Evolutionary conservation across 2,329 filamentous ascomycete genomes (phyloP).

Genomic region (Ophiostoma sp.): DNA sequence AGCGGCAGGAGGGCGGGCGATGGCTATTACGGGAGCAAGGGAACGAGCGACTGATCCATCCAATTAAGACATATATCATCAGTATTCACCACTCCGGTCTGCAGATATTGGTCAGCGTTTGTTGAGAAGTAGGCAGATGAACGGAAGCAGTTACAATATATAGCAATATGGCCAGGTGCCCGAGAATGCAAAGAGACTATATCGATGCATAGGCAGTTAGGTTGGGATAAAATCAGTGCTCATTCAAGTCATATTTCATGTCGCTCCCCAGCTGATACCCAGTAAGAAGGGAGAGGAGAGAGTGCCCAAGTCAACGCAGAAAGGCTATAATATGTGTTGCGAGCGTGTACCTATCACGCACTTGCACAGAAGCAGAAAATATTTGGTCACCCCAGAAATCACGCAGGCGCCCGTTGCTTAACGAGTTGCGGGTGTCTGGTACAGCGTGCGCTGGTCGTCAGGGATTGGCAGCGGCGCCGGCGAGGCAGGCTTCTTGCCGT

Average conservation of each 20-base stretch:
- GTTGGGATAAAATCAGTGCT: neutral
- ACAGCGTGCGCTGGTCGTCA: conserved; percentile 15
- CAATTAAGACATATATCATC: no score
- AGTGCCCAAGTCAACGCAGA: neutral
- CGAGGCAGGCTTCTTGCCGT: conserved; percentile 1
- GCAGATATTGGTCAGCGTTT: neutral
- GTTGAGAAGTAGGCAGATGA: no score
- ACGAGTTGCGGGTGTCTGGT: conserved; percentile 6
- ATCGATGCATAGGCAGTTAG: no score
- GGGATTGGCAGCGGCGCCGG: conserved; percentile 13
- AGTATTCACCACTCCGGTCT: no score
- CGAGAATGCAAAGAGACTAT: no score
- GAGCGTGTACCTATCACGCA: neutral
- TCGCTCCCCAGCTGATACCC: neutral
- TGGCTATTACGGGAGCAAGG: conserved; percentile 4
- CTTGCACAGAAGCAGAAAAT: neutral
- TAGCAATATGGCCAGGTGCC: no score
- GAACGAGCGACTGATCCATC: neutral
- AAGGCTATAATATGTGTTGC: neutral
- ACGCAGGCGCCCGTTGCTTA: no score
- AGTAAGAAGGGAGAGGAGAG: neutral
- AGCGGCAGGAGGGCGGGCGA: neutral
- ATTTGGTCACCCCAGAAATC: no score
- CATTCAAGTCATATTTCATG: neutral
- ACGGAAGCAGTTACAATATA: no score